phyloP scores from a whole-genome alignment of 331 rosid genomes.

The Prunus yedoensis region DNA sequence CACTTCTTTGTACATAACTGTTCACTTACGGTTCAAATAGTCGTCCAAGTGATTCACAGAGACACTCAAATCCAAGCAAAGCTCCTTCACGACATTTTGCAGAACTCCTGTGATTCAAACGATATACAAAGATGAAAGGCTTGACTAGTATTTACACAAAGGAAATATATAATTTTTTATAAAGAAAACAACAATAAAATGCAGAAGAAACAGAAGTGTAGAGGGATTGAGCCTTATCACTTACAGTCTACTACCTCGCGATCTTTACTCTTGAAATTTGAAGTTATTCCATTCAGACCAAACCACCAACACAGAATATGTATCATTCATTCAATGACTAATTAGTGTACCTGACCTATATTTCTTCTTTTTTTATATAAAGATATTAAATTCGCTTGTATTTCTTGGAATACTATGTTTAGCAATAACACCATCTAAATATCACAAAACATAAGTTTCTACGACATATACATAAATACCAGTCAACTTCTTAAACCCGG shows the following conservation, averaged over 20 bases:
- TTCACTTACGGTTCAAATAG: conserved; percentile 84
- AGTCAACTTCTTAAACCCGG: conserved; percentile 1
- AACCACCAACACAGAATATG: neutral
- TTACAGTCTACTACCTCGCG: too few relatives aligned
- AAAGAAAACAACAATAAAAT: neutral
- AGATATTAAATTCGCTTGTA: too few relatives aligned
- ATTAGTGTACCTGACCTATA: neutral
- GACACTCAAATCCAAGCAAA: conserved; percentile 93
- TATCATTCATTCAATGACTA: conserved; percentile 1
- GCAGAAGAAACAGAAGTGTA: neutral
- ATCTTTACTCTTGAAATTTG: too few relatives aligned
- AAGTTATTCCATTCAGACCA: too few relatives aligned
- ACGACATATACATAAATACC: neutral
- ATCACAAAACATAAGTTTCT: neutral
- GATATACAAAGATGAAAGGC: neutral
- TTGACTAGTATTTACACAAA: neutral
- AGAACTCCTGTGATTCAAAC: conserved; percentile 65
- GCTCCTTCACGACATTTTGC: conserved; percentile 96
- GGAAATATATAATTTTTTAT: neutral
- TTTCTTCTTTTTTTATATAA: neutral
- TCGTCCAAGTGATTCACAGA: conserved; percentile 89
- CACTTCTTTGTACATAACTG: neutral
- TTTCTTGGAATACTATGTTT: neutral
- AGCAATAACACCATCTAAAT: neutral
- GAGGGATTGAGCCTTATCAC: neutral